phyloP scores from a whole-genome alignment of 305 asterid species.

The Solanum chacoense region DNA sequence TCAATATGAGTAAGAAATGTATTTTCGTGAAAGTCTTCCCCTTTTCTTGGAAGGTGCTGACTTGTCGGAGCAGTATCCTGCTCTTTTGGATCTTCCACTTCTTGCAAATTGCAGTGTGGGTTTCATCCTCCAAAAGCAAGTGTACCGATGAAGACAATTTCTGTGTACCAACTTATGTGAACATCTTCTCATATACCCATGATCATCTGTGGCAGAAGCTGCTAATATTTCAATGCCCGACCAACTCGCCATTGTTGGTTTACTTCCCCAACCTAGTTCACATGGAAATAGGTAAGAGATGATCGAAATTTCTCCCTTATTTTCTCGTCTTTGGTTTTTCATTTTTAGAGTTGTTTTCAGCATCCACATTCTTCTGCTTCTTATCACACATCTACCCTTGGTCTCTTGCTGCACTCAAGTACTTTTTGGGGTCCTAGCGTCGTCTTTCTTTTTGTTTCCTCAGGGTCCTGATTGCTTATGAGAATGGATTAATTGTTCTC shows the following conservation, averaged over 20 bases:
- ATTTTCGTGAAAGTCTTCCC: background rate
- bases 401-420: background rate
- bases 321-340: background rate
- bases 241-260: slow-evolving; percentile 74
- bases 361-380: background rate
- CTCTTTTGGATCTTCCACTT: background rate
- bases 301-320: background rate
- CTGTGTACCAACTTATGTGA: background rate
- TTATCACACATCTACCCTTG: background rate
- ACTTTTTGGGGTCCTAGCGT: slow-evolving; percentile 1
- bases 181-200: slow-evolving; percentile 2
- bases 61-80: background rate
- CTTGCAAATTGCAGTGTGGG: background rate
- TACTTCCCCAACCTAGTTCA: slow-evolving; percentile 76
- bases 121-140: background rate
- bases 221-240: slow-evolving; percentile 58
- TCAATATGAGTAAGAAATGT: background rate
- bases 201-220: slow-evolving; percentile 43
- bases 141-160: background rate
- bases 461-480: slow-evolving; percentile 92
- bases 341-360: background rate
- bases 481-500: slow-evolving; percentile 72
- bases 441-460: slow-evolving; percentile 11
- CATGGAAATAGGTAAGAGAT: slow-evolving; percentile 65
- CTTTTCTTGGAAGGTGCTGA: background rate